Evolutionary conservation across 352 stramenopile genomes (phyloP), one percentile per base, ranked within the genome.

Genomic region (Poterioochromonas sp.): DNA sequence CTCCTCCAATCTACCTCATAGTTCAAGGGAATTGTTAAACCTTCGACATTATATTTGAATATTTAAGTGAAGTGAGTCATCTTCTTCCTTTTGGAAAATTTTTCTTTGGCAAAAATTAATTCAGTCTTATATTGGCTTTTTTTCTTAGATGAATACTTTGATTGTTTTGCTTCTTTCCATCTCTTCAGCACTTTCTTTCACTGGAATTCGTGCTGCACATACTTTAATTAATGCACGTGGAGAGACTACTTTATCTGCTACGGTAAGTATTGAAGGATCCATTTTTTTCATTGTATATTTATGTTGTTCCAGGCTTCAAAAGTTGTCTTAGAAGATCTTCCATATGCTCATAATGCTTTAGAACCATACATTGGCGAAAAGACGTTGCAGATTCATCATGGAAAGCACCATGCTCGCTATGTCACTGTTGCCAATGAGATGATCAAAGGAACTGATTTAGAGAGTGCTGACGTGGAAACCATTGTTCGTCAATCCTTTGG

Each of bases 321-420:
- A n/a, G 58, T 54, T 29, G 65, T 74, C 53, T 20, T 58, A n/a
- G 65, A 58, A n/a, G 65, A 54, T 77, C 69, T 77, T 12, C 69
- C 69, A 1, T 77, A 93, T 84, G 84, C 89, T 65, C 93, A 94
- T 83, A 90, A 91, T 76, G 87, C 90, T 68, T 85, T 95, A 62
- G 90, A 93, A 82, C 90, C 90, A 37, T 91, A 91, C 69, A 89
- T 95, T 82, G 88, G 91, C 83, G 91, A 90, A 76, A 82, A 81
- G 44, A 95, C 90, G 40, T 90, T 95, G 88, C 91, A 93, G 79
- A 94, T 93, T 84, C 90, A 95, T 84, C 90, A 95, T 84, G 91
- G 87, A 60, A 94, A 94, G 83, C 90, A 95, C 83, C 90, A 95
- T 87, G 92, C 65, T 49, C 80, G 82, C 78, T 85, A 91, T 82